phyloP scores from a whole-genome alignment of 805 yeast genomes.

The Kuraishia molischiana region DNA sequence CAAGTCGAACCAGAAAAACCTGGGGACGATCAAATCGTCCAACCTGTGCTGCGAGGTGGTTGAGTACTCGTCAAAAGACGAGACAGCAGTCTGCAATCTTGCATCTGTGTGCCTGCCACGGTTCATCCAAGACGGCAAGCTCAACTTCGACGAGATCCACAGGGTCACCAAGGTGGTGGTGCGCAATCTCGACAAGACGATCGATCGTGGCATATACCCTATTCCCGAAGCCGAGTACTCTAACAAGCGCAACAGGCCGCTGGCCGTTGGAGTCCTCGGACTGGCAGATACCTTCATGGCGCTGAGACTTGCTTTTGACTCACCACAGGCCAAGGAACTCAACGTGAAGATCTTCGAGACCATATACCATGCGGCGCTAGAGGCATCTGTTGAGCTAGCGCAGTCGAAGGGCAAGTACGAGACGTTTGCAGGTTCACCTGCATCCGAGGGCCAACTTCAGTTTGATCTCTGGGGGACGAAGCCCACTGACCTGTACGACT shows the following conservation, averaged over 20 bases:
- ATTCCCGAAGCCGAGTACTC: constrained; percentile 65
- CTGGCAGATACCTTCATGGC: constrained; percentile 81
- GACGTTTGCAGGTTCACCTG: constrained; percentile 78
- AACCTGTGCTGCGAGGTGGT: constrained; percentile 92
- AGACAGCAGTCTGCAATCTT: constrained; percentile 91
- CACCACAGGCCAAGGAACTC: constrained; percentile 62
- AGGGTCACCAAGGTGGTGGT: constrained; percentile 67
- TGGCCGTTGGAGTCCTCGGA: constrained; percentile 98
- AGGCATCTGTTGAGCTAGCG: constrained; percentile 80
- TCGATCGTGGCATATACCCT: constrained; percentile 83
- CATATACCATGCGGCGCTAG: constrained; percentile 88
- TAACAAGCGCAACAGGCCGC: constrained; percentile 79
- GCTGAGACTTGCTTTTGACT: constrained; percentile 79
- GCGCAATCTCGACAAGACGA: constrained; percentile 70
- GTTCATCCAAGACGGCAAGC: constrained; percentile 46
- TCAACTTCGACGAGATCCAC: constrained; percentile 71
- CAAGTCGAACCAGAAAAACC: constrained; percentile 84
- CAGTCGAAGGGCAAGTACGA: constrained; percentile 57
- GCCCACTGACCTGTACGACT: constrained; percentile 70
- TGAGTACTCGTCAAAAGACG: constrained; percentile 86
- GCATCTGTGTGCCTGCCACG: constrained; percentile 88
- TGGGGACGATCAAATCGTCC: constrained; percentile 89
- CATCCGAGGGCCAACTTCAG: constrained; percentile 77
- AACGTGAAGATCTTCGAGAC: constrained; percentile 90
- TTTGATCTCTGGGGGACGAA: constrained; percentile 79